Base-by-base conservation (phyloP, 2,329 filamentous ascomycete genomes). In the Aspergillus luchuensis region DNA sequence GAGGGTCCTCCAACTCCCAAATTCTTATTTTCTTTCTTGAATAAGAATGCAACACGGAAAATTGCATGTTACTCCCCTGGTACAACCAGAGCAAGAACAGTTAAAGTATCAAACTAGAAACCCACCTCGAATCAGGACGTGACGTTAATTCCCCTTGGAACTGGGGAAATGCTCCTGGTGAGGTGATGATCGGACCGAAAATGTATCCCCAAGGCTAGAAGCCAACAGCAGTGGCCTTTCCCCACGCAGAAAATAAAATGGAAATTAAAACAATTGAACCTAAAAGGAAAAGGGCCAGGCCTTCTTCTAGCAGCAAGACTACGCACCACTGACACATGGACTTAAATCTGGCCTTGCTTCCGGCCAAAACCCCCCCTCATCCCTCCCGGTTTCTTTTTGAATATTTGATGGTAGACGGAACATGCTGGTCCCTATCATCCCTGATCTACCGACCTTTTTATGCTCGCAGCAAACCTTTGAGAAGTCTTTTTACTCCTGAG, bases 281-380 rank as follows among this genome's bases (percentile, higher is more conserved):
- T 3, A 63, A 48, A 41, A 28, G 19, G 48, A 56, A 58, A 62
- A 59, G 36, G 56, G 58, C 50, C 60, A 64, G 58, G 62, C 65
- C 68, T 70, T 69, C 67, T 70, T 70, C 67, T 69, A 59, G 15
- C 41, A 62, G 64, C 67, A 57, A 36, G 53, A 57, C 53, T 57
- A 70, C 64, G 63, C 53, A 56, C 65, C 65, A 66, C 65, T 62
- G 65, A 65, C 71, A 71, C 68, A 71, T 70, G 69, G 67, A 57
- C 65, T 72, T 73, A 73, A 73, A 72, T 70, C 67, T 70, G 65
- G 67, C 66, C 67, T 69, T 70, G 64, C 64, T 59, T 71, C 69
- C 69, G 65, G 69, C 66, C 64, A 69, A 58, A 63, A 60, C 60
- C 68, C 30, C 25, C 64, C 60, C 58, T 60, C 60, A 64, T 64